Evolutionary conservation across 352 stramenopile genomes (phyloP), one percentile per base, ranked within the genome.

Genomic region (Phytophthora fragariae): DNA sequence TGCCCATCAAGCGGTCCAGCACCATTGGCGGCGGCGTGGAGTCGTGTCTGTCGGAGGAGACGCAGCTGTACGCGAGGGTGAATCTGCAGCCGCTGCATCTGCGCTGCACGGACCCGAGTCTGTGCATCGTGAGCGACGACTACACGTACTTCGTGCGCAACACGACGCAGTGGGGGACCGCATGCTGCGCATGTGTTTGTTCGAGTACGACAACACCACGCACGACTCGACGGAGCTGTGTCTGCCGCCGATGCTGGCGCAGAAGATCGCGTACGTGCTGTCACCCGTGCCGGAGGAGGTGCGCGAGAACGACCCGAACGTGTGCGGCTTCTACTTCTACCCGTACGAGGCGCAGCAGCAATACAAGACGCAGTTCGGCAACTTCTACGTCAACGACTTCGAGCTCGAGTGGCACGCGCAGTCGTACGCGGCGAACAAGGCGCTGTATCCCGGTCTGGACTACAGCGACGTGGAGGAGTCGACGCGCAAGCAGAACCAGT

Each of bases 321-420:
- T 88, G 52, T 93, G 84, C 55, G 86, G 86, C 52, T 90, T 87
- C 68, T 93, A 93, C 77, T 88, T 92, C 39, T 89, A 91, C 72
- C 86, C 84, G 62, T 93, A 92, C 70, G 86, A 91, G 54, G 77
- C 90, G 58, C 73, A 80, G 59, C 81, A 84, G 68, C 72, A 83
- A 65, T 90, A 92, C 69, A 77, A 78, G 64, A 69, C 63, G 58
- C 72, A 82, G 54, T 90, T 93, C 52, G 77, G 82, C 58, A 82
- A 84, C 68, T 91, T 93, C 49, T 92, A 89, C 72, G 78, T 92
- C 49, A 91, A 92, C 77, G 85, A 87, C 63, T 92, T 91, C 61
- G 78, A 90, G 50, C 75, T 93, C 57, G 62, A 88, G 70, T 92
- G 86, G 86, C 72, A 89, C 58, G 62, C 78, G 70, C 83, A 92